Percentiles rank a stretch among this genome's conserved stretches.
phyloP scores from a whole-genome alignment of 345 rosid genomes.

The Camelina neglecta region DNA sequence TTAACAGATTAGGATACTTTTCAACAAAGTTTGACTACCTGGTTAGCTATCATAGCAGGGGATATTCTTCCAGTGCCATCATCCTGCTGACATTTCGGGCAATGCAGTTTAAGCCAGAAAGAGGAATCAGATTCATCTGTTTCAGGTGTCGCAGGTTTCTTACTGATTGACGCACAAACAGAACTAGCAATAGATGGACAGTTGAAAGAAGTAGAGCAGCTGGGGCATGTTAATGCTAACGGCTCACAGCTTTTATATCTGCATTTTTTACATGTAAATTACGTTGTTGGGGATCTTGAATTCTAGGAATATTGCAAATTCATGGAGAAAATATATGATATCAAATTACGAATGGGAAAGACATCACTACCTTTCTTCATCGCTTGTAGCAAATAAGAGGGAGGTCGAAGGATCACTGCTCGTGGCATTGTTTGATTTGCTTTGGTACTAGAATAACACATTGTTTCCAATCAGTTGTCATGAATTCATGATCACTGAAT shows the following conservation, averaged over 20 bases:
- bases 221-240: slow-evolving; percentile 75
- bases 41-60: slow-evolving; percentile 84
- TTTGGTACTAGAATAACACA: slow-evolving; percentile 61
- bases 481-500: slow-evolving; percentile 1
- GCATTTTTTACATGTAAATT: slow-evolving; percentile 38
- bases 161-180: slow-evolving; percentile 45
- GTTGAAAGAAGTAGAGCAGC: slow-evolving; percentile 75
- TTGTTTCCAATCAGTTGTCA: slow-evolving; percentile 16
- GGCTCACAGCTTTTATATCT: slow-evolving; percentile 86
- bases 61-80: slow-evolving; percentile 67
- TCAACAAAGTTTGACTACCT: slow-evolving; percentile 53
- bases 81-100: slow-evolving; percentile 77
- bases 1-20: neutral
- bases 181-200: slow-evolving; percentile 76
- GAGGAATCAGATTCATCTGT: slow-evolving; percentile 52
- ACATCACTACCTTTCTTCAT: slow-evolving; percentile 75
- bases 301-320: neutral
- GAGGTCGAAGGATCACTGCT: slow-evolving; percentile 59
- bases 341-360: slow-evolving; percentile 15
- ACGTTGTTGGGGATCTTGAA: slow-evolving; percentile 7
- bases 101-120: slow-evolving; percentile 76
- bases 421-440: slow-evolving; percentile 57
- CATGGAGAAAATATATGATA: neutral
- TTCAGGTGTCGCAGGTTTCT: slow-evolving; percentile 49
- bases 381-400: slow-evolving; percentile 65